Evolutionary conservation across 768 basidiomycete genomes (phyloP).

Genomic region (Psilocybe sp.): DNA sequence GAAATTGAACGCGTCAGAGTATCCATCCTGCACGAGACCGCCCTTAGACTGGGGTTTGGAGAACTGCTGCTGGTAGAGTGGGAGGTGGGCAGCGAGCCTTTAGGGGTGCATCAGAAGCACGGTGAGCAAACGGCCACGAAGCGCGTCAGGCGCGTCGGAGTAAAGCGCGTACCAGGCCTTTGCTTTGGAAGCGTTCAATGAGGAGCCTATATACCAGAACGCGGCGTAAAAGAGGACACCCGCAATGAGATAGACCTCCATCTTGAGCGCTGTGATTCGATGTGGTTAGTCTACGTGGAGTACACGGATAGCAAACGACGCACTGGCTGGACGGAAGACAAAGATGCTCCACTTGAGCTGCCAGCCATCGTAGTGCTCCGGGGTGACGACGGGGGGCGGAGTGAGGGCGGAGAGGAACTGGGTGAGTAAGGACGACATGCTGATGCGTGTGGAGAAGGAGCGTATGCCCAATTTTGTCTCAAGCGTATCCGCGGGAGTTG

Average conservation of each 20-base stretch:
- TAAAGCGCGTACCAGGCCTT: conserved; percentile 57
- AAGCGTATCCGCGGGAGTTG: no score
- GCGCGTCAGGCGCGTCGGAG: conserved; percentile 6
- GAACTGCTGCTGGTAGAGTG: conserved; percentile 70
- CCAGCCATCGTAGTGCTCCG: conserved; percentile 66
- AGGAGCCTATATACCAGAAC: conserved; percentile 59
- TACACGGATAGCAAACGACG: conserved; percentile 21
- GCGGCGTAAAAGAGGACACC: conserved; percentile 54
- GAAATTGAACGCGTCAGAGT: conserved; percentile 80
- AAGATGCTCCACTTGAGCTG: conserved; percentile 74
- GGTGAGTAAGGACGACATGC: conserved; percentile 26
- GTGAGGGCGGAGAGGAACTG: conserved; percentile 41
- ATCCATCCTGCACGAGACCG: conserved; percentile 63
- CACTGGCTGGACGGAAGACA: conserved; percentile 79
- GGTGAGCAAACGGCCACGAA: background rate
- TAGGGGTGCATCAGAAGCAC: conserved; percentile 9
- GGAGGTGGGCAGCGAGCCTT: conserved; percentile 61
- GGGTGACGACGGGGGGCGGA: conserved; percentile 53
- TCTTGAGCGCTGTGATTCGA: conserved; percentile 51
- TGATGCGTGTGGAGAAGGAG: background rate
- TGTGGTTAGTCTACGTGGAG: background rate
- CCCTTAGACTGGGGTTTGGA: conserved; percentile 54
- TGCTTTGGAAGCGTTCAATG: conserved; percentile 56
- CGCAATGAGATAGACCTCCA: conserved; percentile 56
- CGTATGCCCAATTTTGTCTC: background rate